A percentile compares a stretch with the other conserved stretches of the same genome.
phyloP scores from a whole-genome alignment of 2,329 filamentous ascomycete genomes.

The Phoma herbarum region DNA sequence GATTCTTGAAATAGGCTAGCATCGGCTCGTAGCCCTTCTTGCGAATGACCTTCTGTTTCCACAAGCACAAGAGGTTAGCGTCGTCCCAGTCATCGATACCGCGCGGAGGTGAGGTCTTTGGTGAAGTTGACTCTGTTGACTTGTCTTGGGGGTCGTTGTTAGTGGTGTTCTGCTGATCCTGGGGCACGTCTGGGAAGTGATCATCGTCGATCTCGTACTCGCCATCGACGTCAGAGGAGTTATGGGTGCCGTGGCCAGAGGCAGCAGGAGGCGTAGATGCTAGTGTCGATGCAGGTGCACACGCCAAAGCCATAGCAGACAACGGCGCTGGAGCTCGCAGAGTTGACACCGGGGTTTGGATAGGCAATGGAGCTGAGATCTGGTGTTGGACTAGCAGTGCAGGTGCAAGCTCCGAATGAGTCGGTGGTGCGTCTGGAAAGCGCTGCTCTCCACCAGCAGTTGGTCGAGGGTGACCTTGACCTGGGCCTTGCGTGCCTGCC shows the following conservation, averaged over 20 bases:
- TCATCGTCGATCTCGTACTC: neutral
- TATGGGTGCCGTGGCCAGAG: neutral
- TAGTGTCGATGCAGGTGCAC: neutral
- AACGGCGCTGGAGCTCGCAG: neutral
- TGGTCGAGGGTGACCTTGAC: neutral
- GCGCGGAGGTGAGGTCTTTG: neutral
- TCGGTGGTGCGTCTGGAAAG: neutral
- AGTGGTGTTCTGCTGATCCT: neutral
- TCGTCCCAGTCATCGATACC: slow-evolving; percentile 5
- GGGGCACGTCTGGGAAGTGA: neutral
- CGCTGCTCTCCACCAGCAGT: neutral
- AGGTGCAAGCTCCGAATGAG: neutral
- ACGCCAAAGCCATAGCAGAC: neutral
- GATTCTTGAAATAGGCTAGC: slow-evolving; percentile 1
- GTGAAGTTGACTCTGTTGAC: too few species aligned
- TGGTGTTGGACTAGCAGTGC: neutral
- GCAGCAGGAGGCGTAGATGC: neutral
- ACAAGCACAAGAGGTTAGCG: slow-evolving; percentile 5
- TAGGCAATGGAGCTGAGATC: neutral
- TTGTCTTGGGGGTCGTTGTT: too few species aligned
- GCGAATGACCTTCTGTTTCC: slow-evolving; percentile 8
- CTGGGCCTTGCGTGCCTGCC: neutral
- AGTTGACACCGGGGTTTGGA: neutral
- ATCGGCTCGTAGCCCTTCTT: slow-evolving; percentile 15
- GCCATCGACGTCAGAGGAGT: neutral